Conservation (phyloP, 2,329 filamentous ascomycete species). For the Penicillium sp. region DNA sequence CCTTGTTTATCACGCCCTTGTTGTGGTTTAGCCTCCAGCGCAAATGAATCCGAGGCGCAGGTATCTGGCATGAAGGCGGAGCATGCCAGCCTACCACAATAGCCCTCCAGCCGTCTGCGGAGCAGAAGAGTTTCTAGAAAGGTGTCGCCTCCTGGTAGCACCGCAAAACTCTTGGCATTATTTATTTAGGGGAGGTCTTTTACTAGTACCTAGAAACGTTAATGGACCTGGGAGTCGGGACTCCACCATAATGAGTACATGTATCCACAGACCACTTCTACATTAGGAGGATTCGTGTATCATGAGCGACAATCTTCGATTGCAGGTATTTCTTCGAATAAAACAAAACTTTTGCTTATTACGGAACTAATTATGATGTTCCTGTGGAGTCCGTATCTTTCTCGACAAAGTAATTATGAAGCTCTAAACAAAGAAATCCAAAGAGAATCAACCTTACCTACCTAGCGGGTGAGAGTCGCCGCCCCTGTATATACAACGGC, state of each 20-base stretch:
- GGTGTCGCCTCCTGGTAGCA: not conserved
- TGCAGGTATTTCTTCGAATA: no score
- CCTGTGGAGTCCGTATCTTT: no score
- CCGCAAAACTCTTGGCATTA: not conserved
- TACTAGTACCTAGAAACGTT: not conserved
- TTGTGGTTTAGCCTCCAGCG: not conserved
- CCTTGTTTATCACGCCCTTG: not conserved
- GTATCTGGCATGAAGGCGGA: not conserved
- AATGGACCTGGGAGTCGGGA: not conserved
- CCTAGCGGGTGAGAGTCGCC: no score
- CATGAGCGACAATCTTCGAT: not conserved
- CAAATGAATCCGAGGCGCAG: not conserved
- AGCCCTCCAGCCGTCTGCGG: not conserved
- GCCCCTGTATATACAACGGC: no score
- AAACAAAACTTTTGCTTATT: no score
- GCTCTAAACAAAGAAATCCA: no score
- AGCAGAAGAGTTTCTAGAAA: not conserved
- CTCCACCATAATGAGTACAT: not conserved
- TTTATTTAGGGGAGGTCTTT: not conserved
- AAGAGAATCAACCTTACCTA: no score
- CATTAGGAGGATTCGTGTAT: not conserved
- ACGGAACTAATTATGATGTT: no score
- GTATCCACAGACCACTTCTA: constrained; percentile 2
- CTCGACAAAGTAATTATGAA: no score
- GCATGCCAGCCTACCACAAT: not conserved